phyloP scores from a whole-genome alignment of 768 basidiomycete genomes.

The Mrakia frigida region DNA sequence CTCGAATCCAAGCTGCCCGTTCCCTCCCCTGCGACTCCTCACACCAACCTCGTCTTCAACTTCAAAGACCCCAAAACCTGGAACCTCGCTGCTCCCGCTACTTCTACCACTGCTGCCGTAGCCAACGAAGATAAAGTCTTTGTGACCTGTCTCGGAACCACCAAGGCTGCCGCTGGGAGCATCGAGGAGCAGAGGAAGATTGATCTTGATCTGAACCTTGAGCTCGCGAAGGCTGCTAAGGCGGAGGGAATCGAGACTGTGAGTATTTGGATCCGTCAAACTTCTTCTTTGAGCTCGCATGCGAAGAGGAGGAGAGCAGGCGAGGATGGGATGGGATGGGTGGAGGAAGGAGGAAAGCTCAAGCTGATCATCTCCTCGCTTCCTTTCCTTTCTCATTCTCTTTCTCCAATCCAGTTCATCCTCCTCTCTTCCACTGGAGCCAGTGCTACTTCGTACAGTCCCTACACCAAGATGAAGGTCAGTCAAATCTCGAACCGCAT shows the following conservation, averaged over 20 bases:
- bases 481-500: neutral
- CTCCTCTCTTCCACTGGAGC: slow-evolving; percentile 40
- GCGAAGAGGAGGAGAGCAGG: neutral
- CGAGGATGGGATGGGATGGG: neutral
- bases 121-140: slow-evolving; percentile 31
- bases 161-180: slow-evolving; percentile 38
- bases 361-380: neutral
- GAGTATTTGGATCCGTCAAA: slow-evolving; percentile 31
- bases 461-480: slow-evolving; percentile 39
- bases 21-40: slow-evolving; percentile 23
- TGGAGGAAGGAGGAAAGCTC: neutral
- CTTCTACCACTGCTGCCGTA: neutral
- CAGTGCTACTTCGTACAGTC: slow-evolving; percentile 31
- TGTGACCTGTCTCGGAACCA: slow-evolving; percentile 41
- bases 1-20: slow-evolving; percentile 11
- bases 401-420: slow-evolving; percentile 36
- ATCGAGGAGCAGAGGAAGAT: slow-evolving; percentile 39
- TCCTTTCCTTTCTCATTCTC: neutral
- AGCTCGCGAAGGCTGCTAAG: slow-evolving; percentile 40
- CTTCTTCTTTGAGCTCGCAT: neutral
- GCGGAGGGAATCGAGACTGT: slow-evolving; percentile 40
- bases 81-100: slow-evolving; percentile 31
- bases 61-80: slow-evolving; percentile 19
- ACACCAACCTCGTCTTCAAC: slow-evolving; percentile 34
- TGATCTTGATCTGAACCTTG: slow-evolving; percentile 39